Base-by-base conservation (phyloP, 805 yeast genomes). In the Wickerhamomyces kurtzmanii region DNA sequence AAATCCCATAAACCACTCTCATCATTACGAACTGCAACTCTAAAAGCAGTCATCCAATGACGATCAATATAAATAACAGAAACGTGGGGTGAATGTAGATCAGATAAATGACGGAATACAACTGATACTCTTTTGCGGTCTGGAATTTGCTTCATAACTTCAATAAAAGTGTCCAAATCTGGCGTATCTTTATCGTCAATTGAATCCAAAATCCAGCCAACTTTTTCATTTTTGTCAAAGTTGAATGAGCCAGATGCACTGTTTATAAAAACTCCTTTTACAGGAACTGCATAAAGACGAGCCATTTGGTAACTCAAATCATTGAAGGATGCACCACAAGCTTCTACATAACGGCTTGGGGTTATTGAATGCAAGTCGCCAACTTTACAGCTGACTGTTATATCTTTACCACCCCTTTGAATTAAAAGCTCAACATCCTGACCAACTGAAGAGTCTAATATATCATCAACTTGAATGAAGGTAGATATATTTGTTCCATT, bases 301-400 rank as follows among this genome's bases (percentile, higher is more conserved):
- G 96, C 96, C 57, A 86, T 64, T 53, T 87, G 96, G 50, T 87
- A 87, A 28, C 93, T 79, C 39, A 87, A 55, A 29, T 82, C 77
- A 47, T 86, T 85, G 55, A 86, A 84, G 0, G 84, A 70, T 2
- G 93, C 94, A 31, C 96, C 96, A 27, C 81, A 78, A 6, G 82
- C 89, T 30, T 77, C 79, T 5, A 87, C 75, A 49, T 72, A 85
- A 38, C 86, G 64, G 44, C 68, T 71, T 17, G 96, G 96, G 1
- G 96, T 80, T 19, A 86, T 82, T 6, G 65, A 59, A 49, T 86
- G 94, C 33, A 87, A 59, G 44, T 87, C 81, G 21, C 79, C 85
- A 23, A 87, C 79, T 12, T 43, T 51, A 30, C 83, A 69, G 5
- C 36, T 49, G 17, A 72, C 65, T 5, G 42, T 51, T 9, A 74